These are phyloP conservation scores for Pseudopyrenochaeta lycopersici DNA, from an alignment of 2,329 filamentous ascomycete genomes.

Conservation along the genomic window DNA sequence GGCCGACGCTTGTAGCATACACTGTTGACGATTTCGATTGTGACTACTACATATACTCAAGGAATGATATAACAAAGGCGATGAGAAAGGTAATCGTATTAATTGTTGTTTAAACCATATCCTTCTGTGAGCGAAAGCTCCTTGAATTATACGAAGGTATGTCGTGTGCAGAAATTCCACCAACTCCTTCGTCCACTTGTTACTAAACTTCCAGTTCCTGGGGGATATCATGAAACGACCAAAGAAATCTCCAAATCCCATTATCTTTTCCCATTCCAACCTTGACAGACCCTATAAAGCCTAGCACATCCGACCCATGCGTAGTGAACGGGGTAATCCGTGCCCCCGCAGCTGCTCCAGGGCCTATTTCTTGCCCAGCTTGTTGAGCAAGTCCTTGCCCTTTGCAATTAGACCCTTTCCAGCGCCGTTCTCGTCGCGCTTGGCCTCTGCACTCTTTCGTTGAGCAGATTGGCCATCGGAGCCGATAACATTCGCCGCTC, in stretches of 20 bases:
- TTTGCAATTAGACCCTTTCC: conserved; percentile 58
- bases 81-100: no score
- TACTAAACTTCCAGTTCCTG: conserved; percentile 9
- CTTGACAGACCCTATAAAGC: background rate
- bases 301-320: no score
- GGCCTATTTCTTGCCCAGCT: conserved; percentile 52
- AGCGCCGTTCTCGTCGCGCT: conserved; percentile 18
- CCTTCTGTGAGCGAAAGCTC: background rate
- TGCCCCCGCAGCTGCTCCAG: background rate
- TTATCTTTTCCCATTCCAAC: background rate
- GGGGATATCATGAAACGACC: conserved; percentile 25
- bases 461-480: conserved; percentile 50
- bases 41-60: no score
- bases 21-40: no score
- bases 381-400: conserved; percentile 61
- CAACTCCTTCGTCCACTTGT: conserved; percentile 10
- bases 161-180: conserved; percentile 4
- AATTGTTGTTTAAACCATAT: no score
- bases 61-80: no score
- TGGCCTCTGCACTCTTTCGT: conserved; percentile 26
- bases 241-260: conserved; percentile 9
- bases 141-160: background rate
- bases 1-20: no score
- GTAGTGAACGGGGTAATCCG: background rate
- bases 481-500: conserved; percentile 71